Evolutionary conservation across 345 rosid genomes (phyloP).

Genomic region (Citropsis articulata): DNA sequence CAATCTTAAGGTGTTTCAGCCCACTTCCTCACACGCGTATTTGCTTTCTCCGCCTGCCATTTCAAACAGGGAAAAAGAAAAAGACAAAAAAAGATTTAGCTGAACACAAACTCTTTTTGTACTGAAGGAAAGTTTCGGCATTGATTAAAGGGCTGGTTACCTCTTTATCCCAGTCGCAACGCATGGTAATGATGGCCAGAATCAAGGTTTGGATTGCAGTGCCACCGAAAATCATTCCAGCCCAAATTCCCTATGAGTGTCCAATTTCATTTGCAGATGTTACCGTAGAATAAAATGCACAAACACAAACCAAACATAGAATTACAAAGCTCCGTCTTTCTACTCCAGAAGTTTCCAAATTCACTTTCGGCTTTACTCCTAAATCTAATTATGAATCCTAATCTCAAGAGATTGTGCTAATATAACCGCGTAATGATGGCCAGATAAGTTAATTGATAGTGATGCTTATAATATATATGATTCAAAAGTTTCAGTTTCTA

Average conservation of each 20-base stretch:
- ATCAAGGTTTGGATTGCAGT: conserved; percentile 68
- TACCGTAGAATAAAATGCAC: neutral
- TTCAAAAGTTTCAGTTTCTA: neutral
- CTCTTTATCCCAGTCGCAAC: conserved; percentile 85
- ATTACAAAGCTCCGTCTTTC: neutral
- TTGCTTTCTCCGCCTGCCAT: conserved; percentile 72
- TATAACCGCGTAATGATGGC: neutral
- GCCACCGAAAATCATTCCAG: conserved; percentile 90
- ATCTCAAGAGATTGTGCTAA: neutral
- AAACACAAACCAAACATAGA: neutral
- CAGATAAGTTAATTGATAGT: neutral
- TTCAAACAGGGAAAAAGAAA: neutral
- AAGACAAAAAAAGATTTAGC: neutral
- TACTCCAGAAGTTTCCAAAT: neutral
- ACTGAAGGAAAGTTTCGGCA: neutral
- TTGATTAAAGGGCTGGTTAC: conserved; percentile 17
- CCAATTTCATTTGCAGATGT: neutral
- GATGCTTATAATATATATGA: no score
- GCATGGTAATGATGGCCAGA: conserved; percentile 42
- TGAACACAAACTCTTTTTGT: neutral
- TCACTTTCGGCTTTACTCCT: neutral
- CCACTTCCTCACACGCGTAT: conserved; percentile 58
- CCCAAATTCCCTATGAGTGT: conserved; percentile 71
- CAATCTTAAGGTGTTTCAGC: conserved; percentile 14
- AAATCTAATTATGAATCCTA: neutral